Evolutionary conservation across 1,284 basidiomycete species (phyloP).

Genomic region (Bjerkandera adusta): DNA sequence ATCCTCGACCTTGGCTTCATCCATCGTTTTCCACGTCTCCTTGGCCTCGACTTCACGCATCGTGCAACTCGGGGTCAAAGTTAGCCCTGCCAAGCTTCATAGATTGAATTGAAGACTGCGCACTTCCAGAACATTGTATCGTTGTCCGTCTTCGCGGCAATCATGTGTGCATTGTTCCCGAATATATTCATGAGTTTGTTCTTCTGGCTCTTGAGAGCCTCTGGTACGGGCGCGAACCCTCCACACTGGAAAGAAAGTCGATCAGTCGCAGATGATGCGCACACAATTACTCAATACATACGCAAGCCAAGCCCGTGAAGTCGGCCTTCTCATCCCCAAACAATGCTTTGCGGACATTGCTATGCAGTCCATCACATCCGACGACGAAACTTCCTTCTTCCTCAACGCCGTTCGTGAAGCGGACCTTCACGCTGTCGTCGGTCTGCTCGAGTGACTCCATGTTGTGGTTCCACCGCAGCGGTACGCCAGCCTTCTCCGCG

Average conservation of each 20-base stretch:
- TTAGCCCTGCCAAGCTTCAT: not conserved
- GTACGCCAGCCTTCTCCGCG: constrained; percentile 34
- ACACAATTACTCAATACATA: constrained; percentile 20
- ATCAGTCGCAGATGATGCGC: not conserved
- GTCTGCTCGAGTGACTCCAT: constrained; percentile 34
- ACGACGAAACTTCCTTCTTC: constrained; percentile 41
- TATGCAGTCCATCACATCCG: constrained; percentile 48
- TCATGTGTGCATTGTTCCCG: constrained; percentile 37
- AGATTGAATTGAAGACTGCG: constrained; percentile 19
- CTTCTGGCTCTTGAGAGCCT: constrained; percentile 7
- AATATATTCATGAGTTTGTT: constrained; percentile 33
- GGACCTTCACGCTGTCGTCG: constrained; percentile 33
- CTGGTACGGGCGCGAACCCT: constrained; percentile 33
- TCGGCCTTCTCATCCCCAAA: constrained; percentile 39
- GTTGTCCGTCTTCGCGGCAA: constrained; percentile 37
- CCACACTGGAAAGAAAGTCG: constrained; percentile 27
- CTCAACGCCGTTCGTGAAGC: constrained; percentile 36
- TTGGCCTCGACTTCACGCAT: constrained; percentile 38
- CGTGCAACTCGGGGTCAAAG: constrained; percentile 32
- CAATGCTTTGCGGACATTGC: constrained; percentile 37
- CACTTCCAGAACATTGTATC: constrained; percentile 39
- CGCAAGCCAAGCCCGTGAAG: constrained; percentile 43
- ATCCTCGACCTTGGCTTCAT: constrained; percentile 29
- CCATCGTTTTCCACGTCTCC: constrained; percentile 41
- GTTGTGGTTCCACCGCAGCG: constrained; percentile 36